Evolutionary conservation across 1,284 basidiomycete genomes (phyloP), one percentile per base, ranked within the genome.

Genomic region (Naganishia sp.): DNA sequence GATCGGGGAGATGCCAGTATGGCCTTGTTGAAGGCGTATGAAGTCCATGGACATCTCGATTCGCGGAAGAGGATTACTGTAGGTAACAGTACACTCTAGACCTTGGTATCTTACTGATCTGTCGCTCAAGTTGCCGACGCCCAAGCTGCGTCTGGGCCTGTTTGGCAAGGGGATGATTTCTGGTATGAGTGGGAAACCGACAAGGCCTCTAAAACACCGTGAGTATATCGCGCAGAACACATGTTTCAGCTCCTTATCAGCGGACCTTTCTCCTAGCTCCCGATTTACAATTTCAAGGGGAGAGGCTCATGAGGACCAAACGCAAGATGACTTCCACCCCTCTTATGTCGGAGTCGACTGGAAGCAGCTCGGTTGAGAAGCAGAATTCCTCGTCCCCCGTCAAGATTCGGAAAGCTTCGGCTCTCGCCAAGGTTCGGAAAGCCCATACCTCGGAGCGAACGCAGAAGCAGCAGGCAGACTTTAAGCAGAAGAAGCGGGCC

Each of bases 11-110:
- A 50, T 21, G 10, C 47, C 2, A 50, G 58, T 18, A 51, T 28
- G 11, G 58, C 58, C 10, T n/a, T 61, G n/a, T 61, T 61, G 47
- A 49, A 43, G 41, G 58, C 58, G 17, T 61, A 61, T 50, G 58
- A 61, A 6, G 41, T 32, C 15, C 42, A 47, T 51, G 58, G 35
- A 21, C 46, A 61, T 41, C 32, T 61, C 9, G 58, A 61, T 28
- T 47, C 47, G 10, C 45, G 47, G 15, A 32, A 28, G 6, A 35
- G 58, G 18, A 61, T 50, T 28, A 61, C 58, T n/a, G 58, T 61
- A 23, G 41, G 58, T 17, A 10, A 2, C 7, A 3, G 17, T 13
- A 7, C 21, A 9, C 18, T 39, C 5, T 18, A 23, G 18, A 10
- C 10, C 7, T 3, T 10, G n/a, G n/a, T n/a, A 49, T 25, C 7